Percentiles rank a stretch among this genome's conserved stretches.
phyloP scores from a whole-genome alignment of 495 filamentous ascomycete species.

The Podospora pseudopauciseta region DNA sequence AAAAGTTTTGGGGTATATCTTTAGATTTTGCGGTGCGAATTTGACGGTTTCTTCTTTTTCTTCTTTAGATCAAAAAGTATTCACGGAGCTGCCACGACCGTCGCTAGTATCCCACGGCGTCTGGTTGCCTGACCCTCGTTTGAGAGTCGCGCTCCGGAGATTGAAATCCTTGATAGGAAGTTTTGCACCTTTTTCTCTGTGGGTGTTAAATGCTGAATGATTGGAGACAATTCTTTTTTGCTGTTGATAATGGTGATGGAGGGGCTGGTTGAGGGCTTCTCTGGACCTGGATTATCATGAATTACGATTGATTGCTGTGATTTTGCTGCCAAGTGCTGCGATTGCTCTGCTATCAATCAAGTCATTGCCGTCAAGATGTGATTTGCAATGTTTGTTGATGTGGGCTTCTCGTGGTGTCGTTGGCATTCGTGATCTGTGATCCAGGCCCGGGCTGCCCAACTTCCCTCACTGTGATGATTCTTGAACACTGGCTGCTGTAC shows the following conservation, averaged over 20 bases:
- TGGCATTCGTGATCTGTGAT: neutral
- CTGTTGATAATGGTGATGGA: neutral
- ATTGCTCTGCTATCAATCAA: neutral
- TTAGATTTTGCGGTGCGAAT: slow-evolving; percentile 7
- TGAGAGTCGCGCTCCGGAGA: slow-evolving; percentile 46
- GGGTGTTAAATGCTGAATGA: slow-evolving; percentile 49
- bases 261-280: neutral
- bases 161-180: slow-evolving; percentile 51
- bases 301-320: neutral
- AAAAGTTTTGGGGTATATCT: slow-evolving; percentile 10
- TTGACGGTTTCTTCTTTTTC: slow-evolving; percentile 25
- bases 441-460: neutral
- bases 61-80: slow-evolving; percentile 54
- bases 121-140: slow-evolving; percentile 47
- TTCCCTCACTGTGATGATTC: neutral
- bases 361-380: neutral
- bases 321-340: neutral
- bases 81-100: slow-evolving; percentile 51
- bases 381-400: neutral
- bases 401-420: neutral
- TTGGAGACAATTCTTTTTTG: slow-evolving; percentile 31
- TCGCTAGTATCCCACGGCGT: slow-evolving; percentile 49
- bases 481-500: neutral
- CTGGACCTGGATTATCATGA: neutral
- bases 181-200: slow-evolving; percentile 39